These are phyloP conservation scores for Bacterosira constricta DNA, from an alignment of 108 stramenopile genomes.

Conservation along the genomic window DNA sequence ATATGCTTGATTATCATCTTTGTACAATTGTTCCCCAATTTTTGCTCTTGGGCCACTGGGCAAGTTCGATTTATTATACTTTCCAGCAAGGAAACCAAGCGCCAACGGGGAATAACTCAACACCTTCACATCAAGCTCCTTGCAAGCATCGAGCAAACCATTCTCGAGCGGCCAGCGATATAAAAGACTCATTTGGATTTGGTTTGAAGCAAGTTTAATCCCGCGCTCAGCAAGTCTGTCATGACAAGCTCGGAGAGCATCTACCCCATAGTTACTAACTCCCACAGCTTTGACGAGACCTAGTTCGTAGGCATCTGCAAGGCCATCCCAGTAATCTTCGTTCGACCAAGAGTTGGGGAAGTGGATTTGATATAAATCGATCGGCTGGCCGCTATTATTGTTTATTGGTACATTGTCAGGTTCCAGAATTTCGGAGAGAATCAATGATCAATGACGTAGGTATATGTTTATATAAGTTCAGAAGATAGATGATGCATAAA, in stretches of 20 bases:
- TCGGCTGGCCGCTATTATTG: slow-evolving; percentile 36
- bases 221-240: slow-evolving; percentile 60
- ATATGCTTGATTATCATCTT: slow-evolving; percentile 24
- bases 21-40: slow-evolving; percentile 49
- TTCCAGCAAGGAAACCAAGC: slow-evolving; percentile 72
- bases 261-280: slow-evolving; percentile 75
- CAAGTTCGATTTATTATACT: slow-evolving; percentile 43
- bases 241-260: slow-evolving; percentile 68
- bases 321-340: slow-evolving; percentile 80
- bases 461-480: background rate
- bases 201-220: slow-evolving; percentile 66
- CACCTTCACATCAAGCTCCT: slow-evolving; percentile 69
- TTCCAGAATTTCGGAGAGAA: too few species aligned
- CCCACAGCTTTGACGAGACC: slow-evolving; percentile 73
- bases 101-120: slow-evolving; percentile 72
- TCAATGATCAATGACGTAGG: background rate
- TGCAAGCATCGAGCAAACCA: slow-evolving; percentile 63
- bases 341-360: slow-evolving; percentile 76
- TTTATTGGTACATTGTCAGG: too few species aligned
- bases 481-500: background rate
- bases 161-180: slow-evolving; percentile 67
- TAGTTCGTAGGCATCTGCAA: slow-evolving; percentile 64
- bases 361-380: slow-evolving; percentile 89
- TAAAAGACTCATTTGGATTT: slow-evolving; percentile 68
- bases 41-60: slow-evolving; percentile 60